A percentile compares a stretch with the other conserved stretches of the same genome.
Conservation (phyloP, 2,329 filamentous ascomycete species). For the Mollisia scopiformis region DNA sequence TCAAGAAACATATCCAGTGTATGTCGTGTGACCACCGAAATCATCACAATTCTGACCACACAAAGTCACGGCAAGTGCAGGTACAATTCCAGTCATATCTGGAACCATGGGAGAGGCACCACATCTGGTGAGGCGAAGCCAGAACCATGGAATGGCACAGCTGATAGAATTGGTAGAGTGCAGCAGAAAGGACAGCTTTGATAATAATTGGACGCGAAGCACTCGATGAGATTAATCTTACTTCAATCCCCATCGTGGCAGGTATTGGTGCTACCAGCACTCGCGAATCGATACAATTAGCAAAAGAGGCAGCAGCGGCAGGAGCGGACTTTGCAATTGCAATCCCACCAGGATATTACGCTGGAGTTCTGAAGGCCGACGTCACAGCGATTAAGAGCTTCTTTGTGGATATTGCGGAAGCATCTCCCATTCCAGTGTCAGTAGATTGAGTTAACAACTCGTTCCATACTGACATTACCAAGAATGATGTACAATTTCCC, state of each 20-base stretch:
- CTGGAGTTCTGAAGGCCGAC: conserved; percentile 13
- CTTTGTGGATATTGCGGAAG: conserved; percentile 27
- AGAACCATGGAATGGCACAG: background rate
- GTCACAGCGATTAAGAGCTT: conserved; percentile 25
- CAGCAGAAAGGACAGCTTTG: background rate
- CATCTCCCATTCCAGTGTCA: conserved; percentile 27
- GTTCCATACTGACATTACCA: background rate
- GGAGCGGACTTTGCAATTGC: conserved; percentile 37
- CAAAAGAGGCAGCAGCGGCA: conserved; percentile 41
- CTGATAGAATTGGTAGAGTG: background rate
- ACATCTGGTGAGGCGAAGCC: conserved; percentile 2
- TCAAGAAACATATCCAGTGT: conserved; percentile 13
- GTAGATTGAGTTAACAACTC: background rate
- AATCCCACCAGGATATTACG: conserved; percentile 24
- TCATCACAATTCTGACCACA: background rate
- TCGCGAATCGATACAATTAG: conserved; percentile 40
- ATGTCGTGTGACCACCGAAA: background rate
- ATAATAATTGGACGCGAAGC: conserved; percentile 33
- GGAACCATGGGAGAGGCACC: conserved; percentile 17
- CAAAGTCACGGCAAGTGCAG: background rate
- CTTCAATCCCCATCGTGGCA: conserved; percentile 46
- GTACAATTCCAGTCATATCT: background rate
- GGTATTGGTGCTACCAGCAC: conserved; percentile 46
- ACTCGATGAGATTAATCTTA: conserved; percentile 39
- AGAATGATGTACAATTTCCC: conserved; percentile 34